phyloP scores from a whole-genome alignment of 75 land plant species.

The Gnetum montanum region DNA sequence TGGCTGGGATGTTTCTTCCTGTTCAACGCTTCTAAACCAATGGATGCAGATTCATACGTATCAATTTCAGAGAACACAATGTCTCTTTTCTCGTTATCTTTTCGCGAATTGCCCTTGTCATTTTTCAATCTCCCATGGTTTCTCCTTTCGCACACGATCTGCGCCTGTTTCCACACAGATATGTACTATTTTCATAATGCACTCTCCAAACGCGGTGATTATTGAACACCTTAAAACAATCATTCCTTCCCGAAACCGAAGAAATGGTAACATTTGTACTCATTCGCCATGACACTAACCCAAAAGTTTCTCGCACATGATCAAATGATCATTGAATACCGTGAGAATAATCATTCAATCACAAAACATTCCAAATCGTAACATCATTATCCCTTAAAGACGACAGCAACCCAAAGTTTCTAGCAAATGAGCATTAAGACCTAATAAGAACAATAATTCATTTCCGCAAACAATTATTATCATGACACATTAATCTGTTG shows the following conservation, averaged over 20 bases:
- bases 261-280: neutral
- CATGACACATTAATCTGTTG: too few relatives aligned
- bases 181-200: neutral
- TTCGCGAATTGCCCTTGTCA: neutral
- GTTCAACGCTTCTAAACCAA: conserved; percentile 24
- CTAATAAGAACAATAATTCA: too few relatives aligned
- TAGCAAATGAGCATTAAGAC: too few relatives aligned
- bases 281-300: too few relatives aligned
- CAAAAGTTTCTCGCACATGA: too few relatives aligned
- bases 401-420: too few relatives aligned
- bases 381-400: too few relatives aligned
- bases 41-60: conserved; percentile 11
- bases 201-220: neutral
- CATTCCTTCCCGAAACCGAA: neutral
- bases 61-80: conserved; percentile 6
- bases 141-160: conserved; percentile 6
- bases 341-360: too few relatives aligned
- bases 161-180: conserved; percentile 2
- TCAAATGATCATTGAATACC: too few relatives aligned
- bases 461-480: too few relatives aligned
- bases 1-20: conserved; percentile 19
- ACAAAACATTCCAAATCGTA: too few relatives aligned
- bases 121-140: conserved; percentile 10
- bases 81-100: conserved; percentile 10
- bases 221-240: neutral